Evolutionary conservation across 208 protist species (phyloP).

Genomic region (Lotmaria passim): DNA sequence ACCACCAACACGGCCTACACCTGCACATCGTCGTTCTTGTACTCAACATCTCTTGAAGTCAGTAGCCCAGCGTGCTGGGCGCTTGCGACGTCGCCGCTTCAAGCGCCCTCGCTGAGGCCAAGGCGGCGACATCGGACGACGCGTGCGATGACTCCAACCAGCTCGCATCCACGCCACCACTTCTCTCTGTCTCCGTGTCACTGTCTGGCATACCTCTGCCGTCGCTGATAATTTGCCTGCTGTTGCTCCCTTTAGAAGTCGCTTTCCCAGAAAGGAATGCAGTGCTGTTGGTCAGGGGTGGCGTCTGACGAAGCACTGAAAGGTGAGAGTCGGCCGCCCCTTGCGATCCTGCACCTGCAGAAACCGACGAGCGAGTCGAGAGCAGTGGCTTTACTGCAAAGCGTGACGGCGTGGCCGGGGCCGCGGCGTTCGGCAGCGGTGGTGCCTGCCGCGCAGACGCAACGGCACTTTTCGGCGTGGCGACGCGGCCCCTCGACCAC

Average conservation of each 20-base stretch:
- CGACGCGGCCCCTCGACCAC: neutral
- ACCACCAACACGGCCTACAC: too few species aligned
- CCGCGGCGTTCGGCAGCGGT: too few species aligned
- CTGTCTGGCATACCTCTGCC: too few species aligned
- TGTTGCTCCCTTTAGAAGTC: neutral
- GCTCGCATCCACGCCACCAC: neutral
- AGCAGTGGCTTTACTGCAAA: neutral
- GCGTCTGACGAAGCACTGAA: too few species aligned
- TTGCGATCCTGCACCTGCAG: too few species aligned
- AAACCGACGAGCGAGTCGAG: too few species aligned
- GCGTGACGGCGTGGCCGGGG: neutral
- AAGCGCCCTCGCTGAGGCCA: neutral
- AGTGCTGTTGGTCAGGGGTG: too few species aligned
- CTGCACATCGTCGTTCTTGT: too few species aligned
- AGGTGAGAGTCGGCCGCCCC: neutral
- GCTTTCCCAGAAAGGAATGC: too few species aligned
- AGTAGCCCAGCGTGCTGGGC: constrained; percentile 7
- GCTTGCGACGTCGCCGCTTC: neutral
- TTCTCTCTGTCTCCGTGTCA: too few species aligned
- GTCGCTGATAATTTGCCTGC: neutral
- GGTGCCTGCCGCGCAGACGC: neutral
- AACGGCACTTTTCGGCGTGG: neutral
- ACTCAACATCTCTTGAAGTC: neutral
- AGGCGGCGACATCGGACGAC: neutral
- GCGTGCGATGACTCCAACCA: constrained; percentile 11